Evolutionary conservation across 2,329 filamentous ascomycete genomes (phyloP).

Genomic region (Diaporthe citri): DNA sequence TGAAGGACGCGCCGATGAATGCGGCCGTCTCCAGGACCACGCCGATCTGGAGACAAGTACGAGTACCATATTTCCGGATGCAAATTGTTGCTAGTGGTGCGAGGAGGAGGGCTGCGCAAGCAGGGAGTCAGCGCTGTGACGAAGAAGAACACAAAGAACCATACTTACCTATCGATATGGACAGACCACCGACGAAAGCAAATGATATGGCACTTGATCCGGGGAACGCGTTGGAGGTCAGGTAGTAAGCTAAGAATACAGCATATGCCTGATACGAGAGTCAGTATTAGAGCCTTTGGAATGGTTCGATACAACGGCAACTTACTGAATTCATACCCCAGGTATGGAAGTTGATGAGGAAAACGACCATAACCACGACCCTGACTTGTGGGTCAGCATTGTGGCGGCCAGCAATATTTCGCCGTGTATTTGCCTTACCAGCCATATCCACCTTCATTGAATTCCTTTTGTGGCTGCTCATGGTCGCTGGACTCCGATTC

Average conservation of each 20-base stretch:
- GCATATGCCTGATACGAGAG: conserved; percentile 40
- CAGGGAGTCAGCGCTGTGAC: conserved; percentile 45
- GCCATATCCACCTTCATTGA: conserved; percentile 70
- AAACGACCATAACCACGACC: conserved; percentile 67
- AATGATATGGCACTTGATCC: conserved; percentile 75
- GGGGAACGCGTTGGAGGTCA: conserved; percentile 70
- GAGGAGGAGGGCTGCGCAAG: conserved; percentile 69
- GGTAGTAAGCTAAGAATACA: conserved; percentile 70
- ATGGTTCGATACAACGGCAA: not conserved
- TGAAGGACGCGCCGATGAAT: conserved; percentile 79
- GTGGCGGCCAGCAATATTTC: conserved; percentile 14
- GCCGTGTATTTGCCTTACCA: conserved; percentile 56
- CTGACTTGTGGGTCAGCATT: conserved; percentile 44
- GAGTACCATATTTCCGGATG: conserved; percentile 73
- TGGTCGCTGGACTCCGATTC: conserved; percentile 45
- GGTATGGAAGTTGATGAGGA: conserved; percentile 76
- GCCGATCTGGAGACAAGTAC: conserved; percentile 73
- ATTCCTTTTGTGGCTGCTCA: conserved; percentile 46
- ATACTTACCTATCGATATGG: conserved; percentile 65
- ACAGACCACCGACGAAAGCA: conserved; percentile 82
- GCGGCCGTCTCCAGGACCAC: conserved; percentile 72
- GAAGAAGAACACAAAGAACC: not conserved
- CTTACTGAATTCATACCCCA: conserved; percentile 79
- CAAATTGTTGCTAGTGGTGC: conserved; percentile 76
- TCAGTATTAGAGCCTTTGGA: conserved; percentile 19